phyloP scores from a whole-genome alignment of 805 yeast genomes.

The Lachancea meyersii region DNA sequence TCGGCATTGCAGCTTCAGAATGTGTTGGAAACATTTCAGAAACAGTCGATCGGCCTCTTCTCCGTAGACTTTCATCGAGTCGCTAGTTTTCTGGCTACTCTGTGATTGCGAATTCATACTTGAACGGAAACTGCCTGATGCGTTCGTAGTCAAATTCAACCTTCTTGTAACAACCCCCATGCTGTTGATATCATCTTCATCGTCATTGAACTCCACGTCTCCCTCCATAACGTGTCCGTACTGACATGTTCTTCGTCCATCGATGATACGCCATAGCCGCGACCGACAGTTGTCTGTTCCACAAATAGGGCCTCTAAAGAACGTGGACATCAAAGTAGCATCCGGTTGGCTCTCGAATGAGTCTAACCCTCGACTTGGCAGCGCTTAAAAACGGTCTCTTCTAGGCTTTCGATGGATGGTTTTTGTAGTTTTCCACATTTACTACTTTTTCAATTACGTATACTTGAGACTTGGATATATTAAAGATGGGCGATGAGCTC shows the following conservation, averaged over 20 bases:
- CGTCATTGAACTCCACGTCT: conserved; percentile 72
- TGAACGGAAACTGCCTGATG: conserved; percentile 35
- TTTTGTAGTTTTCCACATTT: no score
- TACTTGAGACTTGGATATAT: no score
- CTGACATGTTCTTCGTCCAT: conserved; percentile 81
- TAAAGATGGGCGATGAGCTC: neutral
- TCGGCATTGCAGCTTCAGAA: conserved; percentile 44
- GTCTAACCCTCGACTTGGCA: neutral
- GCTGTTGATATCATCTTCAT: conserved; percentile 53
- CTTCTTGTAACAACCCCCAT: conserved; percentile 46
- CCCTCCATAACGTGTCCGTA: conserved; percentile 87
- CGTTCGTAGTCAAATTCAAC: conserved; percentile 44
- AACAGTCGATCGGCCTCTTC: conserved; percentile 40
- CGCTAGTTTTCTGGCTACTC: conserved; percentile 14
- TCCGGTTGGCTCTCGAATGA: neutral
- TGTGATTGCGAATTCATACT: conserved; percentile 28
- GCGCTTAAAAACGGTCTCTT: neutral
- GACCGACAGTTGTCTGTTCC: conserved; percentile 89
- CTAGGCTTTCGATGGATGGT: neutral
- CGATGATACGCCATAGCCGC: conserved; percentile 58
- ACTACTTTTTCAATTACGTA: no score
- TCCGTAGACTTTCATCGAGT: conserved; percentile 40
- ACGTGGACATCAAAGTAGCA: conserved; percentile 31
- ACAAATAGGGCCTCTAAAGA: conserved; percentile 74
- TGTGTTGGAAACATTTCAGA: conserved; percentile 43